phyloP scores from a whole-genome alignment of 371 early-diverging fungal genomes.

The Batrachochytrium dendrobatidis region DNA sequence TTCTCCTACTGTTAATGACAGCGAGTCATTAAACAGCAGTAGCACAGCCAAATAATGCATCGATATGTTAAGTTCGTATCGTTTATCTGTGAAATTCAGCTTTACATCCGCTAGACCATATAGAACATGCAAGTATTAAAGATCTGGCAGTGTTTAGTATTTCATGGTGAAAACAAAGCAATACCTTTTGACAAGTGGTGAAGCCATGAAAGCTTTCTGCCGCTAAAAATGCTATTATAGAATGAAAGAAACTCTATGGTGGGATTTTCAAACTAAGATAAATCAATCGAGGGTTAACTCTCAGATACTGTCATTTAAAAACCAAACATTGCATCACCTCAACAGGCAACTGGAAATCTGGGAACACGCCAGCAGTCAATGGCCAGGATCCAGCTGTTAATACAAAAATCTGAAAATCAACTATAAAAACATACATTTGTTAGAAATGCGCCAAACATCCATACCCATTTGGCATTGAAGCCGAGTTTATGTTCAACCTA shows the following conservation, averaged over 20 bases:
- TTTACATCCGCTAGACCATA: slow-evolving; percentile 60
- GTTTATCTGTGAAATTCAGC: slow-evolving; percentile 57
- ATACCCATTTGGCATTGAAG: too few relatives aligned
- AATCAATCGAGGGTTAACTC: too few relatives aligned
- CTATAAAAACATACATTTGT: too few relatives aligned
- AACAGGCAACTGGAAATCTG: slow-evolving; percentile 59
- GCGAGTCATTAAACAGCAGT: slow-evolving; percentile 58
- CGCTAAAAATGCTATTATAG: slow-evolving; percentile 65
- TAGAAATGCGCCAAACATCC: slow-evolving; percentile 1
- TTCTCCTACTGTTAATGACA: slow-evolving; percentile 40
- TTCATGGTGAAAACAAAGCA: neutral
- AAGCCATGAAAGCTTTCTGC: slow-evolving; percentile 81
- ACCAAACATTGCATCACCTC: slow-evolving; percentile 43
- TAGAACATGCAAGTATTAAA: neutral
- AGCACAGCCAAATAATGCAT: slow-evolving; percentile 70
- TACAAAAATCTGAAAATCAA: slow-evolving; percentile 67
- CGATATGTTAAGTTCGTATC: slow-evolving; percentile 76
- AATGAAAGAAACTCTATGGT: slow-evolving; percentile 65
- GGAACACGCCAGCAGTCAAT: slow-evolving; percentile 46
- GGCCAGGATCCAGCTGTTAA: slow-evolving; percentile 91
- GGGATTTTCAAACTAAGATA: slow-evolving; percentile 53
- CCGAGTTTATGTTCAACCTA: neutral
- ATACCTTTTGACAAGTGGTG: slow-evolving; percentile 75
- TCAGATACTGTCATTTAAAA: too few relatives aligned
- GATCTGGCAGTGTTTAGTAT: slow-evolving; percentile 1